These are phyloP conservation scores for Clavariopsis aquatica DNA, from an alignment of 495 filamentous ascomycete genomes.

Conservation along the genomic window DNA sequence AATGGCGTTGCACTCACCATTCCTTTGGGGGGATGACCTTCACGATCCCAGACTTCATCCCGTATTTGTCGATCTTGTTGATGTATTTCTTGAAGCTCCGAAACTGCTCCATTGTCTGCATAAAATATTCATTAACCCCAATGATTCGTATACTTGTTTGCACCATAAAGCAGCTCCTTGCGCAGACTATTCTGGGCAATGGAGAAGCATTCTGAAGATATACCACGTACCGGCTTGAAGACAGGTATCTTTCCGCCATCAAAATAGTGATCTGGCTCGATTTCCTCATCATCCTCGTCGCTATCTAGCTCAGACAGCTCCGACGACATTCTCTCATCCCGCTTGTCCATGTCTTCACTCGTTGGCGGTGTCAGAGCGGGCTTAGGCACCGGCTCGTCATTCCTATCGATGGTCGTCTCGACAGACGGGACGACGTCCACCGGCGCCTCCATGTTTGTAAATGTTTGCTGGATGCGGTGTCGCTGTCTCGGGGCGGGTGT, in stretches of 20 bases:
- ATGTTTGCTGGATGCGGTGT: conserved; percentile 4
- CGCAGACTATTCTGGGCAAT: conserved; percentile 18
- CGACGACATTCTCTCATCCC: conserved; percentile 41
- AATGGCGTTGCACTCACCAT: conserved; percentile 63
- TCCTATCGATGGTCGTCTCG: conserved; percentile 22
- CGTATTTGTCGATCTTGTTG: conserved; percentile 84
- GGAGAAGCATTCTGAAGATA: not conserved
- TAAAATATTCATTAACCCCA: conserved; percentile 17
- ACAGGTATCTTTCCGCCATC: conserved; percentile 84
- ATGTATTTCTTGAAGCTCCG: conserved; percentile 85
- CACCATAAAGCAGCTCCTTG: not conserved
- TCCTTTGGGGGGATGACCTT: conserved; percentile 93
- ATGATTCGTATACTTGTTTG: not conserved
- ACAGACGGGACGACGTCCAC: conserved; percentile 32
- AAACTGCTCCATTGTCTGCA: conserved; percentile 86
- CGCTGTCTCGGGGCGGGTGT: conserved; percentile 14
- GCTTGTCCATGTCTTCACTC: conserved; percentile 47
- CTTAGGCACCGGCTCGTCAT: conserved; percentile 28
- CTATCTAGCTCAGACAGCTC: conserved; percentile 48
- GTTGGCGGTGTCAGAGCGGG: conserved; percentile 48
- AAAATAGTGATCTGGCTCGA: conserved; percentile 83
- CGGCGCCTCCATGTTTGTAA: conserved; percentile 26
- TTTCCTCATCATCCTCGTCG: conserved; percentile 68
- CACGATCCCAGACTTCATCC: conserved; percentile 95
- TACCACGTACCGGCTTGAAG: conserved; percentile 78